These are phyloP conservation scores for Arxiozyma heterogenica DNA, from an alignment of 1,139 yeast species.

Conservation along the genomic window DNA sequence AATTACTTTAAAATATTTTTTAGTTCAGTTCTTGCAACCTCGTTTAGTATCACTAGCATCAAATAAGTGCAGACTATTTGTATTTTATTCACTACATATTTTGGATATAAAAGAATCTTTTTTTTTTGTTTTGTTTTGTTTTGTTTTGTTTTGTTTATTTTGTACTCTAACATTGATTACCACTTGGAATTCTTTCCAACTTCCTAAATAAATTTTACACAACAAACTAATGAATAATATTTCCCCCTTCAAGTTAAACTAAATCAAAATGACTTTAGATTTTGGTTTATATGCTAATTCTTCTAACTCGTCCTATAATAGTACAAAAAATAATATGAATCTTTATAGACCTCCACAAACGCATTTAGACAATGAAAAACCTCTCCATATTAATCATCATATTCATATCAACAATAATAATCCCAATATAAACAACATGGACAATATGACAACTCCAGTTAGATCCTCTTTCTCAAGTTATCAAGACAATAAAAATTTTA, in stretches of 20 bases:
- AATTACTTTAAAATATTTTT: too few relatives aligned
- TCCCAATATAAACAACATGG: too few relatives aligned
- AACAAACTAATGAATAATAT: neutral
- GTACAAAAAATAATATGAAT: neutral
- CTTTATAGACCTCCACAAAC: neutral
- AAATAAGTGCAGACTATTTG: too few relatives aligned
- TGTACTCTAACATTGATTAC: neutral
- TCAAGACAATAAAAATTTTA: neutral
- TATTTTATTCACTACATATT: too few relatives aligned
- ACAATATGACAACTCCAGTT: neutral
- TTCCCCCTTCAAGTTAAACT: neutral
- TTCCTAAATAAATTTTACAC: neutral
- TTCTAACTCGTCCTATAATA: neutral
- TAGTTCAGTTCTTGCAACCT: too few relatives aligned
- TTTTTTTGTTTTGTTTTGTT: too few relatives aligned
- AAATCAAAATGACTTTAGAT: neutral
- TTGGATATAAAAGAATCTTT: too few relatives aligned
- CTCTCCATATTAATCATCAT: neutral
- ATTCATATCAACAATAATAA: neutral
- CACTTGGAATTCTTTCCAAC: neutral
- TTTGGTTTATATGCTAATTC: neutral
- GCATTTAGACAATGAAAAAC: neutral
- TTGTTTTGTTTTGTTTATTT: too few relatives aligned
- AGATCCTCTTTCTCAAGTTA: neutral
- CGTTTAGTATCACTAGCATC: too few relatives aligned